Base-by-base conservation (phyloP, 768 basidiomycete genomes). In the Hygrophorus pudorinus region DNA sequence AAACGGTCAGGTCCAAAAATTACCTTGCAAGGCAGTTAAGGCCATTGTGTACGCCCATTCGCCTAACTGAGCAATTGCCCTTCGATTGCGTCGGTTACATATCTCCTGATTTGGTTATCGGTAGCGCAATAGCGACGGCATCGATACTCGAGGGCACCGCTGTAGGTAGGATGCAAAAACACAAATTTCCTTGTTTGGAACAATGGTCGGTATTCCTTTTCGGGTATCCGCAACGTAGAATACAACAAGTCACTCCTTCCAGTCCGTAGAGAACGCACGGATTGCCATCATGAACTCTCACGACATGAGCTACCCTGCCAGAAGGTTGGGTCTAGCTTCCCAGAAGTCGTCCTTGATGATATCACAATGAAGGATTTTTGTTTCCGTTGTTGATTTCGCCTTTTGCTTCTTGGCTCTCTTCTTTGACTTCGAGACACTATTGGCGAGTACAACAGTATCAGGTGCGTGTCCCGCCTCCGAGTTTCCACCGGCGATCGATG, bases 321-420 rank as follows among this genome's bases (percentile, higher is more conserved):
- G 65, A 18, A 88, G 54, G 39, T 70, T 60, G 8, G 78, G 73
- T 42, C 81, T 62, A 21, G 67, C 64, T 5, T 69, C 58, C 92
- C 92, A 96, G 62, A 94, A 93, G 0, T 70, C 73, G 42, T 86
- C 78, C 43, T 73, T 71, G 47, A 94, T 91, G 47, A 94, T 73
- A 63, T 94, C 91, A 57, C 81, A 86, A 51, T 94, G 88, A 18
- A 81, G 51, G 1, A 90, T 65, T 4, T 67, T 69, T 38, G 89
- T 65, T 54, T 54, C 67, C 17, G 66, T 76, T n/a, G n/a, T n/a
- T n/a, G n/a, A n/a, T 40, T 50, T 32, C 38, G 46, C 49, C 47
- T 48, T 52, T 50, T 47, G 41, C 12, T 51, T 58, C 41, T 49
- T 47, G 43, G 52, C 55, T 32, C 30, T 30, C 27, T 24, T 10